phyloP scores from a whole-genome alignment of 1,284 basidiomycete genomes.

The Cystobasidium pallidum region DNA sequence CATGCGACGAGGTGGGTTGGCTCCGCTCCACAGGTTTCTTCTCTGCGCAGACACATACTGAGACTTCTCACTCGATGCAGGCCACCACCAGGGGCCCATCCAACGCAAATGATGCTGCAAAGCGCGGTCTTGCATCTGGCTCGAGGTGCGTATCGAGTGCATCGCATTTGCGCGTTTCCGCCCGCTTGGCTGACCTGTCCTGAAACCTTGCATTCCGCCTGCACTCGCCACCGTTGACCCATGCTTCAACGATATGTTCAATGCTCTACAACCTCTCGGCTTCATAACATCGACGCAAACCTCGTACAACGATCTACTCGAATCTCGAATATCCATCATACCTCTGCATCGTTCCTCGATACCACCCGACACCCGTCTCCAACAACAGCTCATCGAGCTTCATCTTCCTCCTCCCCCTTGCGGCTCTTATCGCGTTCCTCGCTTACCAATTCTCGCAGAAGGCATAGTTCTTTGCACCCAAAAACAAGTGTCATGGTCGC shows the following conservation, averaged over 20 bases:
- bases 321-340: background rate
- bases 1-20: constrained; percentile 63
- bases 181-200: background rate
- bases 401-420: constrained; percentile 74
- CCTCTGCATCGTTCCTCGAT: background rate
- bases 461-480: background rate
- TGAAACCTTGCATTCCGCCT: no score
- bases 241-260: no score
- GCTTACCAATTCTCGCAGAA: constrained; percentile 59
- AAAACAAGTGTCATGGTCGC: background rate
- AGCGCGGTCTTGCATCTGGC: constrained; percentile 15
- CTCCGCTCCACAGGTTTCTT: background rate
- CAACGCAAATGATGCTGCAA: constrained; percentile 40
- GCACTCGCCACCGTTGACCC: no score
- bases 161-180: constrained; percentile 27
- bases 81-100: constrained; percentile 37
- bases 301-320: no score
- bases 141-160: constrained; percentile 31
- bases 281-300: no score
- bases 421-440: constrained; percentile 74
- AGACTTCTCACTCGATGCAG: background rate
- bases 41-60: background rate
- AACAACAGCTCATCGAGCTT: constrained; percentile 19
- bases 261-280: no score
- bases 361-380: background rate